phyloP scores from a whole-genome alignment of 2,329 filamentous ascomycete genomes.

The Rutstroemia sp. region DNA sequence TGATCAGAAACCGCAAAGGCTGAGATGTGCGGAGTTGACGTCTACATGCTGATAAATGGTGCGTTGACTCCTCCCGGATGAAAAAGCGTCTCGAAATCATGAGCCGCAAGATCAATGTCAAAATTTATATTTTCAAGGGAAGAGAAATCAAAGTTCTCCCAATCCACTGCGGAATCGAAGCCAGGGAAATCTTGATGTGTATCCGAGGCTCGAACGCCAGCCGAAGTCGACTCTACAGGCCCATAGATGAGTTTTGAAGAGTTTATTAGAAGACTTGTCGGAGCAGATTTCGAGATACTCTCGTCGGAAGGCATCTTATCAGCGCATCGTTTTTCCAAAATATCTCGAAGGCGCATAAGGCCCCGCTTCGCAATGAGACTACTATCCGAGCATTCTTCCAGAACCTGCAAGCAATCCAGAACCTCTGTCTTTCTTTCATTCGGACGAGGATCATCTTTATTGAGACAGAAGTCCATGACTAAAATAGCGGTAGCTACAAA shows the following conservation, averaged over 20 bases:
- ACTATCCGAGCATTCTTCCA: conserved; percentile 23
- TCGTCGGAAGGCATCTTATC: not conserved
- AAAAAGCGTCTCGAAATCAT: conserved; percentile 2
- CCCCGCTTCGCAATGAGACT: conserved; percentile 18
- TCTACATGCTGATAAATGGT: too few species aligned
- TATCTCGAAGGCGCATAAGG: conserved; percentile 13
- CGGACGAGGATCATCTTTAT: conserved; percentile 25
- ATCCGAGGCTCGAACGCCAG: not conserved
- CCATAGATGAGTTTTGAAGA: not conserved
- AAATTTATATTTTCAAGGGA: conserved; percentile 12
- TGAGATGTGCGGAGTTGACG: too few species aligned
- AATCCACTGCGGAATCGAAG: conserved; percentile 1
- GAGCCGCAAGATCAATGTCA: conserved; percentile 9
- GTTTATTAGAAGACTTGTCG: not conserved
- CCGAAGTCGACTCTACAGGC: too few species aligned
- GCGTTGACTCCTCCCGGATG: not conserved
- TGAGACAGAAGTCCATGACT: conserved; percentile 33
- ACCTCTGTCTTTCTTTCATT: conserved; percentile 28
- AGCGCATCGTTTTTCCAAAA: not conserved
- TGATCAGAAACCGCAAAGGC: too few species aligned
- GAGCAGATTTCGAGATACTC: not conserved
- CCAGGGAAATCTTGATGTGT: not conserved
- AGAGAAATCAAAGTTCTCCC: not conserved
- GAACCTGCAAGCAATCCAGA: conserved; percentile 27
- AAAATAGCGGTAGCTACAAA: conserved; percentile 34